Evolutionary conservation across 495 filamentous ascomycete genomes (phyloP).

Genomic region (Penicillium turbatum): DNA sequence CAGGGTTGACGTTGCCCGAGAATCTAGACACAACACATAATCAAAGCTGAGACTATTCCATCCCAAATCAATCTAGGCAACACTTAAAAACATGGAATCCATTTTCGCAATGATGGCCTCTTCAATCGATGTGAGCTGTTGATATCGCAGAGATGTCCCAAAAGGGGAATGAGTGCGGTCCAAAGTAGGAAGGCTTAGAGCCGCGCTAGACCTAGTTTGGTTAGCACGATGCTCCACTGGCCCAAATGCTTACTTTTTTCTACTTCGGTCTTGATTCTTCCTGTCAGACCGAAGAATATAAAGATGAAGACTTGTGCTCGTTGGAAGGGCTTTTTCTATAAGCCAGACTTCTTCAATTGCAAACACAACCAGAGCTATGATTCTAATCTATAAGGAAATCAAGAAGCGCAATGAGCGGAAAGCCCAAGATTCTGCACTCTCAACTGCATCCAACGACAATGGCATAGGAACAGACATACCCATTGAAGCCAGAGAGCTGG

Average conservation of each 20-base stretch:
- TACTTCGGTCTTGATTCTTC: neutral
- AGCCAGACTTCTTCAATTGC: neutral
- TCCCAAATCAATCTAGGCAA: too few relatives aligned
- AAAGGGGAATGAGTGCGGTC: neutral
- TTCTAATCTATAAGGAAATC: constrained; percentile 15
- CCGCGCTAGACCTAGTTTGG: neutral
- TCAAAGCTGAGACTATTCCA: too few relatives aligned
- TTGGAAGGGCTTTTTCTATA: neutral
- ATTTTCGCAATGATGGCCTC: neutral
- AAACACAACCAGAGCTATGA: neutral
- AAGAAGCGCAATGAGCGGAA: constrained; percentile 15
- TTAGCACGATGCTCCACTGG: neutral
- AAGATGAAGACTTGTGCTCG: neutral
- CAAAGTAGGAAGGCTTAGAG: neutral
- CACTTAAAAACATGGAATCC: too few relatives aligned
- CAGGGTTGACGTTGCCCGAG: too few relatives aligned
- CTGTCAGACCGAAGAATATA: neutral
- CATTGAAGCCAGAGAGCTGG: neutral
- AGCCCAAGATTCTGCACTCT: neutral
- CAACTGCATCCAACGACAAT: neutral
- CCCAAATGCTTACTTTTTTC: neutral
- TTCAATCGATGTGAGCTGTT: neutral
- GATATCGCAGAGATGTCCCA: neutral
- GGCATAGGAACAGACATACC: neutral
- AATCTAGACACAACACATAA: too few relatives aligned